These are phyloP conservation scores for Primulina tabacum DNA, from an alignment of 257 asterid genomes.

Conservation along the genomic window DNA sequence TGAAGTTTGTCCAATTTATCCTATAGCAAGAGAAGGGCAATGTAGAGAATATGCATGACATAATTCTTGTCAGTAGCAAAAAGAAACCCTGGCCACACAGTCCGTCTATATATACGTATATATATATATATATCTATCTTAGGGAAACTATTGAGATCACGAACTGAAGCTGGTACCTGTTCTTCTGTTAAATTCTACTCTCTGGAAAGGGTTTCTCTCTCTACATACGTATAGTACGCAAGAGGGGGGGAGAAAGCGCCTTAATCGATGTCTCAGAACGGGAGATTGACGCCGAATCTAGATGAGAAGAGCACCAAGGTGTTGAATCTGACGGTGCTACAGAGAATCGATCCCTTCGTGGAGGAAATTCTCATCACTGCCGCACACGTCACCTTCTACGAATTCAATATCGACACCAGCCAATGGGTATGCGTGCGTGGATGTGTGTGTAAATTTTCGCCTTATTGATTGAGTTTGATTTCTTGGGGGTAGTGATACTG, in stretches of 20 bases:
- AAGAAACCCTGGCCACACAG: not conserved
- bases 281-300: conserved; percentile 73
- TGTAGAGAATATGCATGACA: not conserved
- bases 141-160: conserved; percentile 11
- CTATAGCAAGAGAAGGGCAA: not conserved
- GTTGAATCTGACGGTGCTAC: conserved; percentile 78
- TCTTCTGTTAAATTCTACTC: not conserved
- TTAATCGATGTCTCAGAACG: conserved; percentile 37
- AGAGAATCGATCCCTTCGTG: conserved; percentile 74
- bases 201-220: conserved; percentile 24
- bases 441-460: not conserved
- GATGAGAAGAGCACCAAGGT: conserved; percentile 71
- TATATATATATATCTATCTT: not conserved
- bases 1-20: too few relatives aligned
- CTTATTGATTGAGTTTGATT: conserved; percentile 8
- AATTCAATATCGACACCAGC: conserved; percentile 54
- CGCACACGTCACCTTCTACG: conserved; percentile 74
- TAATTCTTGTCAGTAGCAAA: too few relatives aligned
- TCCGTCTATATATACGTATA: not conserved
- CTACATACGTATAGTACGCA: conserved; percentile 6
- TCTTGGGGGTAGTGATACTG: not conserved
- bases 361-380: conserved; percentile 80
- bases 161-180: not conserved
- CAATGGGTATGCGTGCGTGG: conserved; percentile 61
- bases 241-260: conserved; percentile 21